A percentile compares a stretch with the other conserved stretches of the same genome.
Conservation (phyloP, 345 rosid species). For the Salix caprea region DNA sequence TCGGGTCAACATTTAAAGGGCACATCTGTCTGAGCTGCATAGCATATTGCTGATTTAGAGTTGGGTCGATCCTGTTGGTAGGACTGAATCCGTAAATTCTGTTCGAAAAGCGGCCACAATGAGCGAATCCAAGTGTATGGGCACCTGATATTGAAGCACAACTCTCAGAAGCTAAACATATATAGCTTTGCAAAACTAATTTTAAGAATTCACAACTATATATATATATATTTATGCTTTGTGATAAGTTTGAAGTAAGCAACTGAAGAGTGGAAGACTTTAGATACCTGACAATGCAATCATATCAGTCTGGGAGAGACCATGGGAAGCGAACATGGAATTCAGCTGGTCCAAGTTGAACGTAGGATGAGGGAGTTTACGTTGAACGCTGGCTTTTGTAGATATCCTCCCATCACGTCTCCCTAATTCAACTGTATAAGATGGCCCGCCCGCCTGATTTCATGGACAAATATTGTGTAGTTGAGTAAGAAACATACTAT, state of each 20-base stretch:
- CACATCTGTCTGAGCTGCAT: slow-evolving; percentile 37
- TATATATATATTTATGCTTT: too few relatives aligned
- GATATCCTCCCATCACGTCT: slow-evolving; percentile 72
- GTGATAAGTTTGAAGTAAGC: too few relatives aligned
- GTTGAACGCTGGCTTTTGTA: slow-evolving; percentile 57
- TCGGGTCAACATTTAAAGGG: slow-evolving; percentile 54
- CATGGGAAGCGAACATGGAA: slow-evolving; percentile 49
- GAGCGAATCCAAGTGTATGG: slow-evolving; percentile 76
- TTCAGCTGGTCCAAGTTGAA: slow-evolving; percentile 65
- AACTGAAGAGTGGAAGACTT: too few relatives aligned
- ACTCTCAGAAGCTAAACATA: too few relatives aligned
- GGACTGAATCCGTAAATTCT: slow-evolving; percentile 61
- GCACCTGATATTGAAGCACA: slow-evolving; percentile 14
- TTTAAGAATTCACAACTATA: too few relatives aligned
- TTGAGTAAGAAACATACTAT: too few relatives aligned
- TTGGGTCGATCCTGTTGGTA: slow-evolving; percentile 31
- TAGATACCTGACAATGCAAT: slow-evolving; percentile 73
- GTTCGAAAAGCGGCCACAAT: slow-evolving; percentile 57
- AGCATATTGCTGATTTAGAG: too few relatives aligned
- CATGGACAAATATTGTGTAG: too few relatives aligned
- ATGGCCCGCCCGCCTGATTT: slow-evolving; percentile 74
- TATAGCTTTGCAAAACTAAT: too few relatives aligned
- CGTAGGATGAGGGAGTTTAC: slow-evolving; percentile 50
- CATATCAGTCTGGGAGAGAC: slow-evolving; percentile 75
- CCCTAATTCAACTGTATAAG: slow-evolving; percentile 71